phyloP scores from a whole-genome alignment of 2,329 filamentous ascomycete genomes.

The Arthrinium puccinioides region DNA sequence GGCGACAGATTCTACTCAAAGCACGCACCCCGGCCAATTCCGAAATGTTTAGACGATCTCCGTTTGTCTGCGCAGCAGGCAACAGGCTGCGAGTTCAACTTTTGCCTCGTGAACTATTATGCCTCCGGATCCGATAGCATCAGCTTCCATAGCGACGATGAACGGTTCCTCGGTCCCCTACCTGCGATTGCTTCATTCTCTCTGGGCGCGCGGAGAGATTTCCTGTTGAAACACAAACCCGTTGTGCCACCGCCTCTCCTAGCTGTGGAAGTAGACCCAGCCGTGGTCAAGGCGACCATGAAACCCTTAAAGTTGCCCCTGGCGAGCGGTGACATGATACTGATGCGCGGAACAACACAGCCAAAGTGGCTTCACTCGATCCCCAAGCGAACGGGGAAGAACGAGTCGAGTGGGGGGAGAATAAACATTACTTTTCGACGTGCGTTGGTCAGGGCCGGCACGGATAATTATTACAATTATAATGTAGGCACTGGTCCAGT shows the following conservation, averaged over 20 bases:
- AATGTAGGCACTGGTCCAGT: conserved; percentile 66
- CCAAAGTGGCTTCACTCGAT: conserved; percentile 71
- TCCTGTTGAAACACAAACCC: conserved; percentile 74
- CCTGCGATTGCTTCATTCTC: conserved; percentile 71
- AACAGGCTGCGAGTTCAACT: conserved; percentile 65
- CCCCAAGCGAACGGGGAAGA: conserved; percentile 63
- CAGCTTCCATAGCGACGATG: conserved; percentile 73
- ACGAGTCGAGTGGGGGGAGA: conserved; percentile 53
- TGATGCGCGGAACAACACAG: conserved; percentile 73
- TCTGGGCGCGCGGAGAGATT: conserved; percentile 65
- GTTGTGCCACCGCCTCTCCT: conserved; percentile 23
- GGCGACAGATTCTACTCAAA: conserved; percentile 44
- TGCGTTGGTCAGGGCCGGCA: conserved; percentile 64
- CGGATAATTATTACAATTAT: conserved; percentile 79
- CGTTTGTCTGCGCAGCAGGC: conserved; percentile 56
- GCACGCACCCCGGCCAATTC: conserved; percentile 62
- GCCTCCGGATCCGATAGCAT: conserved; percentile 71
- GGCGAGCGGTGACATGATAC: conserved; percentile 66
- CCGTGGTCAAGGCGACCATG: conserved; percentile 20
- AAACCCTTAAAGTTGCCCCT: conserved; percentile 46
- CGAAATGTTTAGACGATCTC: conserved; percentile 59
- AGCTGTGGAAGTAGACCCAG: conserved; percentile 10
- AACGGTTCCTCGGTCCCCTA: conserved; percentile 62
- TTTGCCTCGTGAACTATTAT: conserved; percentile 79
- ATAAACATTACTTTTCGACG: conserved; percentile 75